phyloP scores from a whole-genome alignment of 768 basidiomycete genomes.

The Lentinus brumalis region DNA sequence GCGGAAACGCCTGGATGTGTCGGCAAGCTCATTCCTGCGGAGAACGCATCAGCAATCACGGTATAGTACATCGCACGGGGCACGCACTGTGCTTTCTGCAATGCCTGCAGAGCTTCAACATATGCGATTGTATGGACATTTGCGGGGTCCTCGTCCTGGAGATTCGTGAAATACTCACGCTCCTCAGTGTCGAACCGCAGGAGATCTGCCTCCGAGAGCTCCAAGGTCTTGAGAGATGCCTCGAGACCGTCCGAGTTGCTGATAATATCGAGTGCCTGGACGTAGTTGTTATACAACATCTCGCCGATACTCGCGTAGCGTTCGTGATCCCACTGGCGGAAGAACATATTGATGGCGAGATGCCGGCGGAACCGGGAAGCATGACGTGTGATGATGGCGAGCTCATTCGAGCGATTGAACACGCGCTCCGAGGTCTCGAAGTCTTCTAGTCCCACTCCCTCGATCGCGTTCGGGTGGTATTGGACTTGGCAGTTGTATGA shows the following conservation, averaged over 20 bases:
- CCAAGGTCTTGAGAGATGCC: constrained; percentile 14
- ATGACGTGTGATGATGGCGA: constrained; percentile 31
- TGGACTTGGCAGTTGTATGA: constrained; percentile 34
- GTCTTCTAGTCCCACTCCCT: constrained; percentile 38
- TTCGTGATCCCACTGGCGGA: constrained; percentile 37
- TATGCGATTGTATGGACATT: too few species aligned
- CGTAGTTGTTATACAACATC: constrained; percentile 32
- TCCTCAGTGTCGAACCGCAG: too few species aligned
- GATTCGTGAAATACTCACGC: too few species aligned
- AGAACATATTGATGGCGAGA: constrained; percentile 35
- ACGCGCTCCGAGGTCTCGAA: constrained; percentile 22
- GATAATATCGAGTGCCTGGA: constrained; percentile 32
- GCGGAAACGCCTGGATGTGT: too few species aligned
- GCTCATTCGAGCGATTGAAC: constrained; percentile 22
- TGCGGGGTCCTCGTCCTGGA: too few species aligned
- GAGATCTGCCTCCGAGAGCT: not conserved
- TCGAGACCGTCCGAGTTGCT: constrained; percentile 15
- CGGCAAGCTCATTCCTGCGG: too few species aligned
- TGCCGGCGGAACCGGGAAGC: constrained; percentile 30
- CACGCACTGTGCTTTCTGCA: too few species aligned
- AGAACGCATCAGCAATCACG: too few species aligned
- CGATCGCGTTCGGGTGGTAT: constrained; percentile 33
- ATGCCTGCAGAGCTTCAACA: too few species aligned
- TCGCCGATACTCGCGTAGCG: constrained; percentile 35
- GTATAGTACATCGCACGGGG: constrained; percentile 34